phyloP scores from a whole-genome alignment of 2,329 filamentous ascomycete species.

The Claviceps purpurea region DNA sequence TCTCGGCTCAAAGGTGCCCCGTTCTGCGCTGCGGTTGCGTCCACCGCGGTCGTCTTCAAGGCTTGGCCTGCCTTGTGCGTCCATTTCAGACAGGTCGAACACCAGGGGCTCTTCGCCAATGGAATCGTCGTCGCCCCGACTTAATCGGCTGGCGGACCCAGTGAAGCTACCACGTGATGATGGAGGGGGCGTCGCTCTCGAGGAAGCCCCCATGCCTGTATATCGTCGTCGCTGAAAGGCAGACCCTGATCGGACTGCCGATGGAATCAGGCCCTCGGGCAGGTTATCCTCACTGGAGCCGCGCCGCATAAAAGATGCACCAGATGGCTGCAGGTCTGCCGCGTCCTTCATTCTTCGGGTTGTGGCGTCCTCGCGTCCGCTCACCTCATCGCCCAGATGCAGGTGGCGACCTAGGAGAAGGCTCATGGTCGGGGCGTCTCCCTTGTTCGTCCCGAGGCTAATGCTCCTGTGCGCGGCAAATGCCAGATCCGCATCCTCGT shows the following conservation, averaged over 20 bases:
- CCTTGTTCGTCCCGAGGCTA: slow-evolving; percentile 52
- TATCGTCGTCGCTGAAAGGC: slow-evolving; percentile 35
- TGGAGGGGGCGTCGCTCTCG: slow-evolving; percentile 28
- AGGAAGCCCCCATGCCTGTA: slow-evolving; percentile 22
- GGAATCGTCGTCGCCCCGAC: slow-evolving; percentile 33
- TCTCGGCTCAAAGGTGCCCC: slow-evolving; percentile 26
- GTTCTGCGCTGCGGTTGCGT: slow-evolving; percentile 25
- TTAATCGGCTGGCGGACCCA: slow-evolving; percentile 24
- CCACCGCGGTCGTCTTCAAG: slow-evolving; percentile 38
- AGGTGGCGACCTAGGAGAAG: slow-evolving; percentile 38
- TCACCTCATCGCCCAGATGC: slow-evolving; percentile 20
- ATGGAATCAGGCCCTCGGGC: slow-evolving; percentile 29
- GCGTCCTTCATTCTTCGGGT: slow-evolving; percentile 25
- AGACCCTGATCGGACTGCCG: slow-evolving; percentile 25
- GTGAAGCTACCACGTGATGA: slow-evolving; percentile 33
- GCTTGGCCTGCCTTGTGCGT: slow-evolving; percentile 42
- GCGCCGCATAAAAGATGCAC: slow-evolving; percentile 25
- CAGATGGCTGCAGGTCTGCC: slow-evolving; percentile 26
- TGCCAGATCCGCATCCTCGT: slow-evolving; percentile 48
- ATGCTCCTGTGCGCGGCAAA: slow-evolving; percentile 52
- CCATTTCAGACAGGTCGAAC: slow-evolving; percentile 62
- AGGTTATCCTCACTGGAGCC: slow-evolving; percentile 33
- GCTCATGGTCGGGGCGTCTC: slow-evolving; percentile 52
- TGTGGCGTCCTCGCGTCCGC: slow-evolving; percentile 9
- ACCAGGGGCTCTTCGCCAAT: slow-evolving; percentile 55